phyloP scores from a whole-genome alignment of 805 yeast genomes.

The Candida tammaniensis region DNA sequence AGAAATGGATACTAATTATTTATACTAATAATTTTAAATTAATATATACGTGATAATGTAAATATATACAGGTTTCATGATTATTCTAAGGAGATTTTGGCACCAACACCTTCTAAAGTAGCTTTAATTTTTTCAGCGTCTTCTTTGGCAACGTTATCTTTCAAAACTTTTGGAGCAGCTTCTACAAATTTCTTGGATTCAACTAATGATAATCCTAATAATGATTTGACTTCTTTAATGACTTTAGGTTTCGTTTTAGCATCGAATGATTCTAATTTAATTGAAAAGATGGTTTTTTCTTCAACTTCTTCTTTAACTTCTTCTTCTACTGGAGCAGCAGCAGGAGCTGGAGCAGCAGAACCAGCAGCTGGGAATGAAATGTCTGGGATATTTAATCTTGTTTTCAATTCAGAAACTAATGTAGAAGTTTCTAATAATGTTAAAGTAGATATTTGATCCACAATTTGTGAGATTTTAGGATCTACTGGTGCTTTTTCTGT shows the following conservation, averaged over 20 bases:
- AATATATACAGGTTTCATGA: too few relatives aligned
- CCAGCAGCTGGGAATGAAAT: conserved; percentile 78
- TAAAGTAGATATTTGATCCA: conserved; percentile 84
- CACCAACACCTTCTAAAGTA: conserved; percentile 92
- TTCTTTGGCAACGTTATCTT: conserved; percentile 94
- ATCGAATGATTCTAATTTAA: conserved; percentile 92
- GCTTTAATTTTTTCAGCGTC: conserved; percentile 97
- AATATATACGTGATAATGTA: not conserved
- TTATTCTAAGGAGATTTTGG: conserved; percentile 85
- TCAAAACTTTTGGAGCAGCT: conserved; percentile 92
- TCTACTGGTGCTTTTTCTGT: conserved; percentile 57
- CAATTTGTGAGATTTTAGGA: conserved; percentile 85
- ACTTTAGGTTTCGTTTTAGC: conserved; percentile 95
- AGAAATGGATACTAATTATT: too few relatives aligned
- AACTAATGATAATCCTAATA: conserved; percentile 88
- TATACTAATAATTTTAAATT: too few relatives aligned
- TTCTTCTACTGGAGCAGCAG: conserved; percentile 70
- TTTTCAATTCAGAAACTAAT: conserved; percentile 74
- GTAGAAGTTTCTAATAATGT: conserved; percentile 93
- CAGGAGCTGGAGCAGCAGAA: conserved; percentile 53
- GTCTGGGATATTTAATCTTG: conserved; percentile 89
- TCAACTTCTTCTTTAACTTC: conserved; percentile 75
- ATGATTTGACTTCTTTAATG: conserved; percentile 92
- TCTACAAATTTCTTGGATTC: conserved; percentile 98
- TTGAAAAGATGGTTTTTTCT: conserved; percentile 88